A percentile compares a stretch with the other conserved stretches of the same genome.
Conservation (phyloP, 208 protist species). For the Wallacemonas sp. region DNA sequence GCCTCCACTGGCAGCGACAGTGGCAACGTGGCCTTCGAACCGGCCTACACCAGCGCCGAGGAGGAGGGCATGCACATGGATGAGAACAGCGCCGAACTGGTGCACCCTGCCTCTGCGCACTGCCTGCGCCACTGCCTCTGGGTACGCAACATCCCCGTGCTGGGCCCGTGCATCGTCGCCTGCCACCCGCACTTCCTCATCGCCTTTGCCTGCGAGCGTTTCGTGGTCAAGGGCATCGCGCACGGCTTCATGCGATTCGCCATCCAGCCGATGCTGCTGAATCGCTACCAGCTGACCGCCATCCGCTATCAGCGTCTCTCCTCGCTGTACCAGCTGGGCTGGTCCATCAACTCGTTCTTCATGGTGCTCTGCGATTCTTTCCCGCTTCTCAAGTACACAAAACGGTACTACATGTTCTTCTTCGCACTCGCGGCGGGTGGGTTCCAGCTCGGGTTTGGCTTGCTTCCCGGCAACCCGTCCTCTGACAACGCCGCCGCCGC, state of each 20-base stretch:
- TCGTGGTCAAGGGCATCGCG: conserved; percentile 19
- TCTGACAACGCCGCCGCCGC: conserved; percentile 17
- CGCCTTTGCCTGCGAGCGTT: conserved; percentile 19
- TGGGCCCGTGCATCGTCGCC: background rate
- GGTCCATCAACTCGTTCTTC: conserved; percentile 32
- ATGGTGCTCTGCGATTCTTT: conserved; percentile 28
- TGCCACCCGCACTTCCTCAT: conserved; percentile 16
- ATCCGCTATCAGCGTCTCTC: conserved; percentile 17
- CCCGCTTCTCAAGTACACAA: conserved; percentile 30
- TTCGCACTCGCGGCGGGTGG: conserved; percentile 13
- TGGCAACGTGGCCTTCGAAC: too few species aligned
- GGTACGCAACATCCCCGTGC: conserved; percentile 2
- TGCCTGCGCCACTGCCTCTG: background rate
- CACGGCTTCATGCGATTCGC: conserved; percentile 22
- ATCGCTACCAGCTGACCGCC: conserved; percentile 9
- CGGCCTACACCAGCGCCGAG: too few species aligned
- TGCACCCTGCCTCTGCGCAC: background rate
- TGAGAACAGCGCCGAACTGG: background rate
- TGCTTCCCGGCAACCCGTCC: conserved; percentile 14
- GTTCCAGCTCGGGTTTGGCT: conserved; percentile 21
- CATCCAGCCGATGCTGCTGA: conserved; percentile 26
- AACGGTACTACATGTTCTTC: conserved; percentile 32
- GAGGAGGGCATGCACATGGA: background rate
- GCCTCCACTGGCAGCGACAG: too few species aligned
- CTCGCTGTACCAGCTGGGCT: conserved; percentile 16